Evolutionary conservation across 345 rosid genomes (phyloP).

Genomic region (Rhizophora mangle): DNA sequence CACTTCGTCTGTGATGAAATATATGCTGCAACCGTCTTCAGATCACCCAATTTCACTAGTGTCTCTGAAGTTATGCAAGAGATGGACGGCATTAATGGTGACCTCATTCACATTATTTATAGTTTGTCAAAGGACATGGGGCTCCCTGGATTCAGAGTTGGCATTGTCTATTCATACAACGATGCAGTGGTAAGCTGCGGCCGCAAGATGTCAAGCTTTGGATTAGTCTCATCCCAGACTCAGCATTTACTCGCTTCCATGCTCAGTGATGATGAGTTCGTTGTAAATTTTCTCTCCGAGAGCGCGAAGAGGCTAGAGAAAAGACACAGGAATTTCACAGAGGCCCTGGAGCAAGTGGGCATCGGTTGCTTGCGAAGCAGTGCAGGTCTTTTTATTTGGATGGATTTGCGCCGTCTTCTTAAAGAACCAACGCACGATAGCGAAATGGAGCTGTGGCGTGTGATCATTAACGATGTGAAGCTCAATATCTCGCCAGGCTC

Average conservation of each 20-base stretch:
- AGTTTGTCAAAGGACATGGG: conserved; percentile 96
- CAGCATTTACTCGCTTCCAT: conserved; percentile 63
- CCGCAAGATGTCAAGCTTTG: conserved; percentile 84
- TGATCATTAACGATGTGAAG: conserved; percentile 58
- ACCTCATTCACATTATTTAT: conserved; percentile 68
- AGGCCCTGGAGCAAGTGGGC: conserved; percentile 45
- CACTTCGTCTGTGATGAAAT: conserved; percentile 86
- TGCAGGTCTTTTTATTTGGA: conserved; percentile 76
- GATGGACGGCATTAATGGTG: conserved; percentile 35
- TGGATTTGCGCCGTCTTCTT: conserved; percentile 65
- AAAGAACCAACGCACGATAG: conserved; percentile 41
- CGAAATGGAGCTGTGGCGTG: conserved; percentile 61
- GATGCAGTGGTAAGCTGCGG: conserved; percentile 57
- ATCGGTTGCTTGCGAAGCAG: conserved; percentile 55
- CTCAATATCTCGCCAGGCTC: conserved; percentile 84
- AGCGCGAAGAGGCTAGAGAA: conserved; percentile 48
- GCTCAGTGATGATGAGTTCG: conserved; percentile 64
- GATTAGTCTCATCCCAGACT: conserved; percentile 74
- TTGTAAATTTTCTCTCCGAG: conserved; percentile 43
- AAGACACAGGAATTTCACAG: conserved; percentile 44
- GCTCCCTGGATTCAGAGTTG: conserved; percentile 77
- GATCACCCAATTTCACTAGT: conserved; percentile 51
- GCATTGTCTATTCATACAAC: conserved; percentile 74
- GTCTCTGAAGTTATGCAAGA: conserved; percentile 58
- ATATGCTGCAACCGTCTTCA: conserved; percentile 67